Base-by-base conservation (phyloP, 2,329 filamentous ascomycete genomes). In the Fusarium nanum region DNA sequence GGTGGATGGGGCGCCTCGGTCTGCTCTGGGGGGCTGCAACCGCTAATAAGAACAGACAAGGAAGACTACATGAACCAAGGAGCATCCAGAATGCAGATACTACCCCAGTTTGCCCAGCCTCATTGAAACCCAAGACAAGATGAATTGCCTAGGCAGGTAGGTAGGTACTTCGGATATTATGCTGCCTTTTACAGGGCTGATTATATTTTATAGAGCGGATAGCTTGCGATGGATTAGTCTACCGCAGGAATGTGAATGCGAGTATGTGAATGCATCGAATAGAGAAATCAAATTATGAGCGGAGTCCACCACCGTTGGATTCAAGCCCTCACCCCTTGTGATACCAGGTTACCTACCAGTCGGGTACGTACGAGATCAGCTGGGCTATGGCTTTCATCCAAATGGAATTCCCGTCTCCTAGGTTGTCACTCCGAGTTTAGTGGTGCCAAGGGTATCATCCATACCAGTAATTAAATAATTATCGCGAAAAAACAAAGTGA, bases 271-370 rank as follows among this genome's bases (percentile, higher is more conserved):
- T 22, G 37, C 18, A 14, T 52, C 23, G 49, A 52, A 11, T 22
- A 52, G 56, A 60, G 32, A 32, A 70, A 65, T 56, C 46, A 67
- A 66, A 71, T 66, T 72, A 67, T 59, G 49, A 60, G 68, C 60
- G 48, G 60, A 71, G 68, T 32, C 49, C 25, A 50, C 45, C 62
- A 67, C 22, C 52, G 11, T 45, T 60, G 37, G 45, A 64, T 34
- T 20, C 30, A 56, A 64, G 48, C 41, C 54, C 56, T 50, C 41
- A 47, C 50, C 54, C 53, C 55, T 56, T 53, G 45, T 46, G 46
- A 49, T 59, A 61, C 54, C 32, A 50, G 60, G 61, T 58, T 72
- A 37, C 28, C 28, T 28, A 28, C 28, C 28, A 28, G 28, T 23
- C 22, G 22, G 22, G 22, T 28, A 28, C 18, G 34, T n/a, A 67